Percentiles rank a stretch among this genome's conserved stretches.
Evolutionary conservation across 2,329 filamentous ascomycete species (phyloP).

Genomic region (Hortaea sp.): DNA sequence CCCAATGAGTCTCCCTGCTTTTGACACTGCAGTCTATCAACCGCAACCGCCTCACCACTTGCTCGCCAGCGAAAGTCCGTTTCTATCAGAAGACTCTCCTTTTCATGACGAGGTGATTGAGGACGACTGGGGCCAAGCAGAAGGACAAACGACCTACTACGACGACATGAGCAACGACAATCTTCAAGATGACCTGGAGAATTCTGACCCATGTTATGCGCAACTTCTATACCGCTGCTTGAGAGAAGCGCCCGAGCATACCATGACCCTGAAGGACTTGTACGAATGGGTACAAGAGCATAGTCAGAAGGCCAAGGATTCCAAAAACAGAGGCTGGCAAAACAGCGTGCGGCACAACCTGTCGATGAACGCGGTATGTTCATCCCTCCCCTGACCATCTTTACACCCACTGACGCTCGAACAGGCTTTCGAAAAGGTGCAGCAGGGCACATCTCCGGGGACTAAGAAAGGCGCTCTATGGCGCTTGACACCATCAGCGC

Average conservation of each 20-base stretch:
- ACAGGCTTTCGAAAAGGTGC: constrained; percentile 49
- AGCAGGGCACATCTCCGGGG: constrained; percentile 32
- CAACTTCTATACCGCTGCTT: constrained; percentile 70
- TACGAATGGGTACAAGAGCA: constrained; percentile 83
- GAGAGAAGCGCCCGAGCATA: constrained; percentile 52
- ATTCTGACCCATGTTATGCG: constrained; percentile 49
- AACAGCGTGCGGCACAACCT: constrained; percentile 94
- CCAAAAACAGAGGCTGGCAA: constrained; percentile 62
- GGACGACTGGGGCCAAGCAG: constrained; percentile 3
- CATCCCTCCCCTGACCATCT: not conserved
- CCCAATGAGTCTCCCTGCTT: not conserved
- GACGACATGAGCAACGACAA: constrained; percentile 5
- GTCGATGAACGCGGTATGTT: constrained; percentile 82
- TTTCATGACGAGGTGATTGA: constrained; percentile 1
- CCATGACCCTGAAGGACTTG: constrained; percentile 74
- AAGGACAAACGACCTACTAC: not conserved
- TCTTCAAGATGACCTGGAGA: constrained; percentile 10
- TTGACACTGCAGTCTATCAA: not conserved
- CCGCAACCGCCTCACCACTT: not conserved
- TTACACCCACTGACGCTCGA: not conserved
- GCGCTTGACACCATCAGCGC: constrained; percentile 65
- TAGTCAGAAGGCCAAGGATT: constrained; percentile 61
- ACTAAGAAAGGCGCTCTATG: constrained; percentile 63
- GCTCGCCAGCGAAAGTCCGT: constrained; percentile 2
- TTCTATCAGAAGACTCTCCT: constrained; percentile 5